phyloP scores from a whole-genome alignment of 2,329 filamentous ascomycete species.

The Arthroderma uncinatum region DNA sequence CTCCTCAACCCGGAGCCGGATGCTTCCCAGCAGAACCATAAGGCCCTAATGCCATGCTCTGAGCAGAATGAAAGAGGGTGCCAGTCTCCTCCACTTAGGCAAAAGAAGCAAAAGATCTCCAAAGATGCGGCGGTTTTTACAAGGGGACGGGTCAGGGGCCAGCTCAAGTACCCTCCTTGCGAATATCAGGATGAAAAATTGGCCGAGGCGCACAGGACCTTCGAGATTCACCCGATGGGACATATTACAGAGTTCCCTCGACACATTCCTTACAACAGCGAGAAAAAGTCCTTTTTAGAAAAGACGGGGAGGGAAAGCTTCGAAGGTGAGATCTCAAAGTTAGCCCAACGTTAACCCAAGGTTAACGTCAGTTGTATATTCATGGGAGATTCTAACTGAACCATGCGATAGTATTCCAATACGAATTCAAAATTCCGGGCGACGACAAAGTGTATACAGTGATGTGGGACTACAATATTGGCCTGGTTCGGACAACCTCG shows the following conservation, averaged over 20 bases:
- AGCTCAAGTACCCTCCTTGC: constrained; percentile 62
- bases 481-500: constrained; percentile 83
- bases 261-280: constrained; percentile 88
- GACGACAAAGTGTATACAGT: constrained; percentile 59
- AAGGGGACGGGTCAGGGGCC: constrained; percentile 52
- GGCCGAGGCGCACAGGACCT: constrained; percentile 48
- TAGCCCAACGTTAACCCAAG: too few relatives aligned
- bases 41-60: constrained; percentile 30
- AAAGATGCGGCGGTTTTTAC: constrained; percentile 55
- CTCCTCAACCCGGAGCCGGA: constrained; percentile 53
- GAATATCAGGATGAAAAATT: constrained; percentile 53
- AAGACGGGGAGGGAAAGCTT: constrained; percentile 71
- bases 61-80: constrained; percentile 33
- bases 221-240: constrained; percentile 54
- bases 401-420: constrained; percentile 59
- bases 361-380: not conserved
- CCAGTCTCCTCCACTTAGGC: constrained; percentile 17
- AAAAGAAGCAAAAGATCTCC: constrained; percentile 45
- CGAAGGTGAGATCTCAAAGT: constrained; percentile 6
- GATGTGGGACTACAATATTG: constrained; percentile 96
- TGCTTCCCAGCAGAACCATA: constrained; percentile 22
- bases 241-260: constrained; percentile 50
- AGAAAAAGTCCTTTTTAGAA: constrained; percentile 77
- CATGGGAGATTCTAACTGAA: not conserved
- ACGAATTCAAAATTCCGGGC: constrained; percentile 62